A percentile compares a stretch with the other conserved stretches of the same genome.
These are phyloP conservation scores for Populus trichocarpa DNA, from an alignment of 441 rosid species.

Conservation along the genomic window DNA sequence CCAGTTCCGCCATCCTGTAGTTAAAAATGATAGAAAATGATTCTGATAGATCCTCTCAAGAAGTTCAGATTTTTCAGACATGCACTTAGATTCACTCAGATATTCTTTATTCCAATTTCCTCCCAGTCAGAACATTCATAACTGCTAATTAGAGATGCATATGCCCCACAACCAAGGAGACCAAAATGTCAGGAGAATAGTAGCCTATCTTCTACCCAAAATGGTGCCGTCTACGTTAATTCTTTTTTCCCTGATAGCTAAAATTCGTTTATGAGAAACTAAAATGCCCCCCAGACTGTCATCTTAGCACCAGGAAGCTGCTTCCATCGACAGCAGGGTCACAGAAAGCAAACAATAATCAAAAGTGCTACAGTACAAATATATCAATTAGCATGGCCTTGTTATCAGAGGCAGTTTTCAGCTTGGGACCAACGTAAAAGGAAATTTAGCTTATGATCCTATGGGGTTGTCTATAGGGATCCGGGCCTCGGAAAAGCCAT, in stretches of 20 bases:
- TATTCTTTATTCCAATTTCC: slow-evolving; percentile 5
- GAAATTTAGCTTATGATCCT: slow-evolving; percentile 17
- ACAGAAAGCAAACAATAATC: slow-evolving; percentile 25
- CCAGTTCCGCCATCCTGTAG: not conserved
- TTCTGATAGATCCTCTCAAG: not conserved
- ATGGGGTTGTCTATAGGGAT: slow-evolving; percentile 19
- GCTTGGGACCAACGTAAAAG: slow-evolving; percentile 27
- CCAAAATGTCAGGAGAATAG: not conserved
- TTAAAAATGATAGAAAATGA: not conserved
- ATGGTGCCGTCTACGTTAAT: not conserved
- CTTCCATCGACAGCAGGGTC: slow-evolving; percentile 15
- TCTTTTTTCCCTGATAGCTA: not conserved
- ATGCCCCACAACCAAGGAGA: slow-evolving; percentile 3
- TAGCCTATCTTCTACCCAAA: not conserved
- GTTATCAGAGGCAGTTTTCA: slow-evolving; percentile 18
- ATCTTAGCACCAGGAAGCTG: not conserved
- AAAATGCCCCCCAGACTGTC: slow-evolving; percentile 5
- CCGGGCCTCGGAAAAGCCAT: slow-evolving; percentile 21
- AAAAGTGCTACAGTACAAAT: slow-evolving; percentile 13
- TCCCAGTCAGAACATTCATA: slow-evolving; percentile 2
- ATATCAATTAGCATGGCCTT: slow-evolving; percentile 15
- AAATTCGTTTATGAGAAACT: not conserved
- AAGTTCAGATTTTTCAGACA: slow-evolving; percentile 1
- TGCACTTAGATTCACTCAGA: not conserved
- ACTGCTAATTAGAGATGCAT: not conserved